Evolutionary conservation across 768 basidiomycete genomes (phyloP), one percentile per base, ranked within the genome.

Genomic region (Mycena indigotica): DNA sequence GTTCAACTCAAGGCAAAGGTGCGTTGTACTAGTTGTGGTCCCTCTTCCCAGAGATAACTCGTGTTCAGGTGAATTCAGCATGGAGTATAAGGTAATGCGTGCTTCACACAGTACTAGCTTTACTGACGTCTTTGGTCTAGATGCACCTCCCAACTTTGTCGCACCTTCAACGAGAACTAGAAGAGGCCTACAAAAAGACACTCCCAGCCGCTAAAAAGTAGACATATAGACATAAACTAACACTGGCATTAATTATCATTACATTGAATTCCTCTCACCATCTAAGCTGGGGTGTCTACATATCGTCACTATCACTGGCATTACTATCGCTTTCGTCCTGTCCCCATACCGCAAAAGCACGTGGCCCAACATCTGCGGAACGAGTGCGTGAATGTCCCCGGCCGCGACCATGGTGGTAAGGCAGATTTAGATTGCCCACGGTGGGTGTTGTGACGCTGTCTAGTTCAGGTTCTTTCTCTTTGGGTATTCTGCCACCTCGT

Each of bases 1-100:
- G 96, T 3, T 86, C 85, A 56, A 99, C 97, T 0, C 97, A 98
- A 75, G 97, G 96, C 67, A 98, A 99, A 78, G 95, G 94, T n/a
- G n/a, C n/a, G n/a, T n/a, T n/a, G n/a, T n/a, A n/a, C n/a, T n/a
- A n/a, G n/a, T n/a, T n/a, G n/a, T n/a, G n/a, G n/a, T n/a, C n/a
- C n/a, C n/a, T n/a, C n/a, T n/a, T n/a, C n/a, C n/a, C n/a, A n/a
- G n/a, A n/a, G n/a, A n/a, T n/a, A n/a, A n/a, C n/a, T n/a, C n/a
- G n/a, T n/a, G n/a, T n/a, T n/a, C n/a, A n/a, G n/a, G n/a, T 65
- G 88, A 90, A 76, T 90, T 87, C 61, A 86, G 82, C 65, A 89
- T 87, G 86, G 86, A 87, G 64, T 87, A 85, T 69, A 91, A 91
- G 80, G 87, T 86, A 66, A 55, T 76, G 72, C 25, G 24, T 62